phyloP scores from a whole-genome alignment of 164 flowering plant species.

The Magnolia kwangsiensis region DNA sequence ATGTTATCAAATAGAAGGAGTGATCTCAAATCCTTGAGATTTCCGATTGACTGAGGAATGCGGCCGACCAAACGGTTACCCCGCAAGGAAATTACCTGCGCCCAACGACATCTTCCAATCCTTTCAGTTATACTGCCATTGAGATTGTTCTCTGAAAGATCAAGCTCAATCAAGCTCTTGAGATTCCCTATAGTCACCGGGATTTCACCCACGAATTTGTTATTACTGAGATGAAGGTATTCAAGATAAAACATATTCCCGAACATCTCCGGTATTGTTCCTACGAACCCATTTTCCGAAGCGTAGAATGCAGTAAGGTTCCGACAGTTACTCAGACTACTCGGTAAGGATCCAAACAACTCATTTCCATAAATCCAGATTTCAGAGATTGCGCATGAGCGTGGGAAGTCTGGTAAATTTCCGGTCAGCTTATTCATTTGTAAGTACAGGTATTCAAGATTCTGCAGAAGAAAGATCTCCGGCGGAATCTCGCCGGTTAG shows the following conservation, averaged over 20 bases:
- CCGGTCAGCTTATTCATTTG: slow-evolving; percentile 10
- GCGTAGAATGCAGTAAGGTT: slow-evolving; percentile 12
- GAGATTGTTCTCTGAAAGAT: slow-evolving; percentile 10
- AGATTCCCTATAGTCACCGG: slow-evolving; percentile 3
- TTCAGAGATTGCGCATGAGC: background rate
- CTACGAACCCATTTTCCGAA: slow-evolving; percentile 14
- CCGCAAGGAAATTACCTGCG: background rate
- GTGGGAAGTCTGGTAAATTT: slow-evolving; percentile 3
- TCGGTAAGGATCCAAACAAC: slow-evolving; percentile 9
- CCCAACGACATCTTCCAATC: background rate
- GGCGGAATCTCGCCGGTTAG: slow-evolving; percentile 4
- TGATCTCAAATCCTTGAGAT: background rate
- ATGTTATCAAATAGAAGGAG: slow-evolving; percentile 6
- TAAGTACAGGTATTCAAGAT: slow-evolving; percentile 7
- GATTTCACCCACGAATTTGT: slow-evolving; percentile 5
- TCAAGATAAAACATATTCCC: slow-evolving; percentile 7
- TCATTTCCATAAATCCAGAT: slow-evolving; percentile 13
- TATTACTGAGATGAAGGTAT: slow-evolving; percentile 7
- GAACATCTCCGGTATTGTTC: slow-evolving; percentile 9
- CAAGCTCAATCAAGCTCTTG: slow-evolving; percentile 5
- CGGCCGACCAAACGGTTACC: background rate
- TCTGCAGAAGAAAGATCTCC: background rate
- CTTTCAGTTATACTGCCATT: slow-evolving; percentile 11
- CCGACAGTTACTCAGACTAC: slow-evolving; percentile 6
- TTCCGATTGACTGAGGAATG: slow-evolving; percentile 11